phyloP scores from a whole-genome alignment of 495 filamentous ascomycete species.

The Baudoinia panamericana region DNA sequence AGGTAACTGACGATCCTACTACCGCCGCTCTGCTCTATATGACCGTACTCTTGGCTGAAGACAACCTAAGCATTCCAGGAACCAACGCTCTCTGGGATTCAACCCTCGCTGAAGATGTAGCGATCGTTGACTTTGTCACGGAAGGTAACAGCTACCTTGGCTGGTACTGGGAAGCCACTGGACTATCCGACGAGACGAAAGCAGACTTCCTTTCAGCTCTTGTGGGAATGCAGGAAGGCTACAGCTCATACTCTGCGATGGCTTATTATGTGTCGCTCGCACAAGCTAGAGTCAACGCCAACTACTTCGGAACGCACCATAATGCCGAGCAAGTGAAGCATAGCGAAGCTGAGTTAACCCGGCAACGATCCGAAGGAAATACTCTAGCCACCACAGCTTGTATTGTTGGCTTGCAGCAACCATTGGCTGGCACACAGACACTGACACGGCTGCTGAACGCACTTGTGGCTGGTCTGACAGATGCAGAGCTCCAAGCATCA shows the following conservation, averaged over 20 bases:
- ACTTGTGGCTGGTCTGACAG: slow-evolving; percentile 41
- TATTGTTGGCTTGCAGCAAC: slow-evolving; percentile 40
- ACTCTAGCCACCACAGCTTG: slow-evolving; percentile 33
- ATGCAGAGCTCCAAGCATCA: slow-evolving; percentile 10
- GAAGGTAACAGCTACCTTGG: slow-evolving; percentile 42
- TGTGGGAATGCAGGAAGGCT: no score
- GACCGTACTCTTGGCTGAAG: slow-evolving; percentile 45
- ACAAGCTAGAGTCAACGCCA: slow-evolving; percentile 4
- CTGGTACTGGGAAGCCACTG: slow-evolving; percentile 4
- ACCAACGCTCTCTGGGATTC: slow-evolving; percentile 43
- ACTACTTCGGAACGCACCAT: slow-evolving; percentile 18
- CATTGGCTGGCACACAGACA: slow-evolving; percentile 27
- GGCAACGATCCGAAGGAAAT: slow-evolving; percentile 2
- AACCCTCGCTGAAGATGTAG: slow-evolving; percentile 40
- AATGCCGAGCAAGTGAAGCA: slow-evolving; percentile 1
- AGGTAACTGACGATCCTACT: no score
- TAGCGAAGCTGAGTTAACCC: slow-evolving; percentile 5
- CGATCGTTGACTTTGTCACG: slow-evolving; percentile 47
- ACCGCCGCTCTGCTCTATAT: slow-evolving; percentile 25
- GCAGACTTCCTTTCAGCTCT: not conserved
- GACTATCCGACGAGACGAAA: not conserved
- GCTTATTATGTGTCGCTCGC: slow-evolving; percentile 18
- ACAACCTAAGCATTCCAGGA: slow-evolving; percentile 46
- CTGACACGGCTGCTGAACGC: slow-evolving; percentile 42
- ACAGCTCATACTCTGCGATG: no score